These are phyloP conservation scores for Castanospermum australe DNA, from an alignment of 306 rosid genomes.

Conservation along the genomic window DNA sequence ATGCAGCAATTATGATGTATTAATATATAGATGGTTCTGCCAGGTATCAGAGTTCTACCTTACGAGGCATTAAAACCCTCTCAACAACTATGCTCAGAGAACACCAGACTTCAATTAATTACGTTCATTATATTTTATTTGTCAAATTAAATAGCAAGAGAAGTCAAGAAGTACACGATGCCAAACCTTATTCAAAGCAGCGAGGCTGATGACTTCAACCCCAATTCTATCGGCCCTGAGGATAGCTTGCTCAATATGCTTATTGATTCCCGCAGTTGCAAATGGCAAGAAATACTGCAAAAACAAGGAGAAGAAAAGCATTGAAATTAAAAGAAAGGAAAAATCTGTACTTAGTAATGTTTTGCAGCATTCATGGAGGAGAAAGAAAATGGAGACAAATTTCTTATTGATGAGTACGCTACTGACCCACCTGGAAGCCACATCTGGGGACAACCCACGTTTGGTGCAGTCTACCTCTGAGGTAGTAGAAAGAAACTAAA, in stretches of 20 bases:
- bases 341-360: not conserved
- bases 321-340: not conserved
- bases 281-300: slow-evolving; percentile 89
- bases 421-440: slow-evolving; percentile 75
- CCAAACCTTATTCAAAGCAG: slow-evolving; percentile 95
- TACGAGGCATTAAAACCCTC: slow-evolving; percentile 23
- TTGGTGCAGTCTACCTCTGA: slow-evolving; percentile 71
- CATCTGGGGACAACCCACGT: slow-evolving; percentile 90
- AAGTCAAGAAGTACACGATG: not conserved
- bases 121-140: not conserved
- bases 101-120: slow-evolving; percentile 10
- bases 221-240: slow-evolving; percentile 87
- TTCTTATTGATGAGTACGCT: not conserved
- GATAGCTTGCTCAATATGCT: slow-evolving; percentile 83
- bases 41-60: not conserved
- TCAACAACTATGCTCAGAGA: slow-evolving; percentile 46
- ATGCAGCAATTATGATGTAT: slow-evolving; percentile 19
- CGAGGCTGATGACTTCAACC: slow-evolving; percentile 89
- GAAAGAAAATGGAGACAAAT: not conserved
- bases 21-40: not conserved
- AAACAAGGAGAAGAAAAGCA: too few species aligned
- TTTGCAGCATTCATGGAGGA: not conserved
- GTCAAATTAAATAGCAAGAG: not conserved
- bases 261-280: slow-evolving; percentile 85
- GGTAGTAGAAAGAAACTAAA: slow-evolving; percentile 58